Evolutionary conservation across 176 grass and related monocot species (phyloP), one percentile per base, ranked within the genome.

Genomic region (Avena insularis): DNA sequence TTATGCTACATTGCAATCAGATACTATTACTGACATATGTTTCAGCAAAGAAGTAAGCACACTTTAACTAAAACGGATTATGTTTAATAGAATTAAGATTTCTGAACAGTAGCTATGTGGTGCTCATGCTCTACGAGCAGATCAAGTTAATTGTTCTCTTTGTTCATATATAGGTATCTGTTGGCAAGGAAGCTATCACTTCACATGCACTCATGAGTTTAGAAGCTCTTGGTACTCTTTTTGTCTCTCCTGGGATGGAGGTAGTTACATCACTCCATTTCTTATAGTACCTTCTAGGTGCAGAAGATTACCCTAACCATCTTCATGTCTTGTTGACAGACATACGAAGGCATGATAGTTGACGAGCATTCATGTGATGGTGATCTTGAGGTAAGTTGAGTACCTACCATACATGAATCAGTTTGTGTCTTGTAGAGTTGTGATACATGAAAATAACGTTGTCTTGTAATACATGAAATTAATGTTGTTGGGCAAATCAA

Each of bases 221-320:
- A 86, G 94, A 96, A 93, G 97, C 97, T 87, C 97, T 92, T 71
- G 97, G 94, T 16, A 99, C 88, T 79, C 92, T 99, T 79, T 99
- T 99, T 89, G 97, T 96, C 68, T 94, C 89, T 91, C 97, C 97
- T 90, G 97, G 97, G 67, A 90, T 93, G 90, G 92, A 99, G 97
- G 97, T 98, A 78, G 61, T 29, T 64, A 19, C 58, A 89, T 82
- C 65, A 60, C 73, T 80, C 80, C 21, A 46, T 57, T 47, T 87
- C n/a, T 86, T 89, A 13, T 65, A 10, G 61, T 85, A 70, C 54
- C 57, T 65, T 74, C 31, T 78, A 50, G 40, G 27, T 13, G 16
- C 6, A 33, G 54, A 48, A 73, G 21, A 61, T 68, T 79, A 47
- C 23, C 60, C 84, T 78, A 76, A 62, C 50, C 55, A 38, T 85